These are phyloP conservation scores for Astrocystis sublimbata DNA, from an alignment of 495 filamentous ascomycete species.

Conservation along the genomic window DNA sequence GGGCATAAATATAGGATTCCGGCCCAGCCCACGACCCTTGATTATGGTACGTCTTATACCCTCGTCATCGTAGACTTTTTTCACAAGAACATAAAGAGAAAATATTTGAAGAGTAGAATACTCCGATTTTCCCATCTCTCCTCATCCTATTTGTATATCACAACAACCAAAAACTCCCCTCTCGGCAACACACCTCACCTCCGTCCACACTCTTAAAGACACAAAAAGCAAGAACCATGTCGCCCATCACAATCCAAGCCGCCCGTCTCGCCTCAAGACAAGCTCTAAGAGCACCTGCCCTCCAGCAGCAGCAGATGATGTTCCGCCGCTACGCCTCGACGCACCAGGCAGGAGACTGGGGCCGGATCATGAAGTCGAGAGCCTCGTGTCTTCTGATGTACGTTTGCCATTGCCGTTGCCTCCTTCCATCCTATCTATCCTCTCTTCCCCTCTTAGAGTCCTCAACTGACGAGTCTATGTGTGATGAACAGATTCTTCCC, in stretches of 20 bases:
- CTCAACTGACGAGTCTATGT: neutral
- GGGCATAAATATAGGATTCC: conserved; percentile 3
- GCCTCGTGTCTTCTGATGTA: neutral
- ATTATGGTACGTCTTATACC: neutral
- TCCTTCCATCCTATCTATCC: neutral
- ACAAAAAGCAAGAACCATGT: neutral
- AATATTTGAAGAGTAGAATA: conserved; percentile 1
- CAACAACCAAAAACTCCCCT: conserved; percentile 4
- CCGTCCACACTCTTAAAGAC: neutral
- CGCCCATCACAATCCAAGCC: conserved; percentile 7
- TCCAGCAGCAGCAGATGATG: conserved; percentile 8
- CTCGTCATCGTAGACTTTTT: neutral
- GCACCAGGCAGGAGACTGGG: conserved; percentile 23
- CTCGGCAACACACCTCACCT: neutral
- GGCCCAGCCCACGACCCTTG: neutral
- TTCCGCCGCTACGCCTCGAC: conserved; percentile 22
- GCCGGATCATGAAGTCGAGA: conserved; percentile 23
- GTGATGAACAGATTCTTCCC: conserved; percentile 26
- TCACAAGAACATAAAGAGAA: neutral
- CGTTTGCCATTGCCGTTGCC: neutral
- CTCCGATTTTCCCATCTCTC: neutral
- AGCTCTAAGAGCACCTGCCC: neutral
- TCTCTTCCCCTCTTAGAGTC: neutral
- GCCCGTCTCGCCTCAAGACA: conserved; percentile 11
- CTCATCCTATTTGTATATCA: neutral